Evolutionary conservation across 148 eudicot species (phyloP), one percentile per base, ranked within the genome.

Genomic region (Fagopyrum tataricum): DNA sequence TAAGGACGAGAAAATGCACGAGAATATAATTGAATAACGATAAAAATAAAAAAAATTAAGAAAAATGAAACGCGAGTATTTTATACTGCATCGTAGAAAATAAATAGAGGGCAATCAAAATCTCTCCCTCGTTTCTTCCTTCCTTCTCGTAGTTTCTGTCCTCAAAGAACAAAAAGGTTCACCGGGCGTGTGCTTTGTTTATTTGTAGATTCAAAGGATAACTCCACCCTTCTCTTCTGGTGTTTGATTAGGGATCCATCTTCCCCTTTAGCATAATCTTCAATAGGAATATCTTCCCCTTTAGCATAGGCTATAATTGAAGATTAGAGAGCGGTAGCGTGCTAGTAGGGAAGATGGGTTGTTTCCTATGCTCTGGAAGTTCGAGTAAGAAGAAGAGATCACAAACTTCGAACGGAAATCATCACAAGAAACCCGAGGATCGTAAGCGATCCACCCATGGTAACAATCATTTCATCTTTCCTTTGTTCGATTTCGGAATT

Each of bases 361-460:
- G 69, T 64, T 64, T 64, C 39, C 43, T 64, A 18, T 64, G 69
- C 69, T 64, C 69, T 64, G 20, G 69, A 64, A 64, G 69, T 37
- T 64, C 69, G 39, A 64, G 69, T 64, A 64, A 37, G 69, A 64
- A 64, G 44, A 64, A 64, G 43, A 31, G 43, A 64, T 64, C 69
- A 37, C 44, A 26, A 43, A 64, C 69, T 64, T 5, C 39, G 3
- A 14, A 64, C 69, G 20, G 69, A 5, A 14, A 37, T 39, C 13
- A 64, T 64, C 69, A 64, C 20, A 37, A 13, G 26, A 64, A 26
- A 13, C 6, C 43, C 7, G 69, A 37, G 43, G 44, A 64, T 39
- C 69, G 69, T 15, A 64, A 64, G 69, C 69, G 39, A 64, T 64
- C 69, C 69, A 15, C 43, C n/a, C 69, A 64, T 37, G 69, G 69